phyloP scores from a whole-genome alignment of 306 rosid genomes.

The Dryas octopetala region DNA sequence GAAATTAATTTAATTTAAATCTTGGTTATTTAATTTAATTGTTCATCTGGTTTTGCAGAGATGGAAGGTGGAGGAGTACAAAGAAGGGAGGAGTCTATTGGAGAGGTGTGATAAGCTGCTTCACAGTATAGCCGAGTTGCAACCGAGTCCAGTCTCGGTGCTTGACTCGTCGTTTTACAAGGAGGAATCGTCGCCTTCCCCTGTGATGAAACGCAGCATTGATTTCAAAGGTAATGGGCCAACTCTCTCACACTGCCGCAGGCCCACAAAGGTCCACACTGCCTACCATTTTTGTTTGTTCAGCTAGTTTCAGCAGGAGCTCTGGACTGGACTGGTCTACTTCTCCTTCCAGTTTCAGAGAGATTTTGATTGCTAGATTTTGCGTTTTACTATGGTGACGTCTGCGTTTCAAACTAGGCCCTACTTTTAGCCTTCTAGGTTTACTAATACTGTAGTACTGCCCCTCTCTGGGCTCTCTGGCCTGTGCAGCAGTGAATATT shows the following conservation, averaged over 20 bases:
- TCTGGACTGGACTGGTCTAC: slow-evolving; percentile 6
- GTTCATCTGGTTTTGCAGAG: slow-evolving; percentile 36
- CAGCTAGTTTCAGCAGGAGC: background rate
- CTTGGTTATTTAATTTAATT: too few relatives aligned
- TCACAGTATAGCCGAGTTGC: slow-evolving; percentile 84
- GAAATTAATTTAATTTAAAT: too few relatives aligned
- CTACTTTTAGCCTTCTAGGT: slow-evolving; percentile 24
- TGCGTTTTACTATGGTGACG: slow-evolving; percentile 34
- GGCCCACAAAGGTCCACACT: background rate
- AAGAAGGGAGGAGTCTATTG: slow-evolving; percentile 62
- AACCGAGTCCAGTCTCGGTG: slow-evolving; percentile 95
- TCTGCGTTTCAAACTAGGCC: slow-evolving; percentile 2
- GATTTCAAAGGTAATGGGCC: slow-evolving; percentile 64
- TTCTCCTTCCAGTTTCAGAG: slow-evolving; percentile 9
- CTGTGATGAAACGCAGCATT: slow-evolving; percentile 77
- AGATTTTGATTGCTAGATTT: slow-evolving; percentile 26
- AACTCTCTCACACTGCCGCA: background rate
- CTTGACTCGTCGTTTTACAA: slow-evolving; percentile 85
- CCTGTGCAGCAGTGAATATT: background rate
- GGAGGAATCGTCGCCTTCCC: slow-evolving; percentile 92
- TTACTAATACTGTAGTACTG: background rate
- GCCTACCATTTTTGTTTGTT: slow-evolving; percentile 7
- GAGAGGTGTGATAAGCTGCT: slow-evolving; percentile 87
- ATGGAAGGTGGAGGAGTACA: slow-evolving; percentile 57
- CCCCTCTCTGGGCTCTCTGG: too few relatives aligned